These are phyloP conservation scores for Telopea speciosissima DNA, from an alignment of 177 flowering plant species.

Conservation along the genomic window DNA sequence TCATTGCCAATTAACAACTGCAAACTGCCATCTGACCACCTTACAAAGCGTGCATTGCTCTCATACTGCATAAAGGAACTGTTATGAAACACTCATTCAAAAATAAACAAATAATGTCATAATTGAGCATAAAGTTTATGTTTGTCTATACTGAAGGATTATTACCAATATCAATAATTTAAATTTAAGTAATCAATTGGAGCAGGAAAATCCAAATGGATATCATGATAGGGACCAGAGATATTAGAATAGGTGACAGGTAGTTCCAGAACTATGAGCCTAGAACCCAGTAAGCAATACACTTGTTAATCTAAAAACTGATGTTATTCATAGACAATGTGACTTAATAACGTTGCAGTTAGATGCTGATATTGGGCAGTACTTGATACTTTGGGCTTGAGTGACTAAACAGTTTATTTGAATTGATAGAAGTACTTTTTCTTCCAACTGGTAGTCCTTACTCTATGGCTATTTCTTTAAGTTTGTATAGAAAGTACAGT, in stretches of 20 bases:
- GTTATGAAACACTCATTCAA: neutral
- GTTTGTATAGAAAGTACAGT: too few species aligned
- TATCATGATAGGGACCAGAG: neutral
- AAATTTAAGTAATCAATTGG: neutral
- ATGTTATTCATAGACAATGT: too few species aligned
- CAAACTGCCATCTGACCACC: slow-evolving; percentile 97
- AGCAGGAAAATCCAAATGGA: neutral
- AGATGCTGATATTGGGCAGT: too few species aligned
- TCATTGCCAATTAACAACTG: slow-evolving; percentile 93
- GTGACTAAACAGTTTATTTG: neutral
- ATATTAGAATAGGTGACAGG: neutral
- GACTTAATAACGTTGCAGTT: too few species aligned
- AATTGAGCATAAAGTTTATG: neutral
- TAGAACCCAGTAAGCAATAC: too few species aligned
- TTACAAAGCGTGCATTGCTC: slow-evolving; percentile 99
- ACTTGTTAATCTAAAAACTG: too few species aligned
- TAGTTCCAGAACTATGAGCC: neutral
- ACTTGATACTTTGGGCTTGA: neutral
- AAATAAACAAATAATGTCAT: neutral
- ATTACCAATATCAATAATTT: slow-evolving; percentile 1
- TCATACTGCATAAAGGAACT: slow-evolving; percentile 49
- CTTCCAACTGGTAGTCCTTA: neutral
- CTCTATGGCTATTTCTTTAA: too few species aligned
- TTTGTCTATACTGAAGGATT: neutral
- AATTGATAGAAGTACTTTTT: too few species aligned